phyloP scores from a whole-genome alignment of 2,329 filamentous ascomycete species.

The Fusarium cicatricum region DNA sequence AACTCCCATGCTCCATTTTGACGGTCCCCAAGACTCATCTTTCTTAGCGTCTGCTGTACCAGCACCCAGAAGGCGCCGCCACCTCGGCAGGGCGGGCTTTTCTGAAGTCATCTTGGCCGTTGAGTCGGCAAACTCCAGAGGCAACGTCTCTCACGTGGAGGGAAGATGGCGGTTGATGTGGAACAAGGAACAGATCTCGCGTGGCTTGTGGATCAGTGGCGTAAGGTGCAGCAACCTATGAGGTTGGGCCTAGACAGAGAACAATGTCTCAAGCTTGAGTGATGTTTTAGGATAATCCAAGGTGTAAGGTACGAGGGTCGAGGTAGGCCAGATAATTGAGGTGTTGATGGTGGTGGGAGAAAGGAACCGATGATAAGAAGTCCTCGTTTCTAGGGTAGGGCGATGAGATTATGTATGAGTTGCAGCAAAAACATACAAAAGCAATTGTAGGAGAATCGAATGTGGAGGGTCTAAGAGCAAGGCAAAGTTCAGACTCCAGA shows the following conservation, averaged over 20 bases:
- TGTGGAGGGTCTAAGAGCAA: too few relatives aligned
- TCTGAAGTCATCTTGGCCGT: slow-evolving; percentile 24
- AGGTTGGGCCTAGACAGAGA: too few relatives aligned
- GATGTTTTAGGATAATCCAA: not conserved
- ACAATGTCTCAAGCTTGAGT: not conserved
- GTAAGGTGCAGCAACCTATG: not conserved
- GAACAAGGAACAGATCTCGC: not conserved
- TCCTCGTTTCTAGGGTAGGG: not conserved
- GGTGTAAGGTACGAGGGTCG: not conserved
- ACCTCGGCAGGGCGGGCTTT: slow-evolving; percentile 17
- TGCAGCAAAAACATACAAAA: not conserved
- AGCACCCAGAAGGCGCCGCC: slow-evolving; percentile 34
- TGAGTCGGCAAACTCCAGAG: not conserved
- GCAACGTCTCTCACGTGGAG: not conserved
- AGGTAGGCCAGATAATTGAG: not conserved
- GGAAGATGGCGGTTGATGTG: not conserved
- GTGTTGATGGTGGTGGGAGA: not conserved
- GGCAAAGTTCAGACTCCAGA: too few relatives aligned
- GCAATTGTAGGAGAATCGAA: too few relatives aligned
- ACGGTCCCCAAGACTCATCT: slow-evolving; percentile 29
- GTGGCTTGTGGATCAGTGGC: not conserved
- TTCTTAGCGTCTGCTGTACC: slow-evolving; percentile 11
- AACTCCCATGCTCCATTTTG: slow-evolving; percentile 76
- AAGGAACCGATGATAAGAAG: not conserved
- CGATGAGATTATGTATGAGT: not conserved